Base-by-base conservation (phyloP, 2,329 filamentous ascomycete genomes). In the Lizonia empirigonia region DNA sequence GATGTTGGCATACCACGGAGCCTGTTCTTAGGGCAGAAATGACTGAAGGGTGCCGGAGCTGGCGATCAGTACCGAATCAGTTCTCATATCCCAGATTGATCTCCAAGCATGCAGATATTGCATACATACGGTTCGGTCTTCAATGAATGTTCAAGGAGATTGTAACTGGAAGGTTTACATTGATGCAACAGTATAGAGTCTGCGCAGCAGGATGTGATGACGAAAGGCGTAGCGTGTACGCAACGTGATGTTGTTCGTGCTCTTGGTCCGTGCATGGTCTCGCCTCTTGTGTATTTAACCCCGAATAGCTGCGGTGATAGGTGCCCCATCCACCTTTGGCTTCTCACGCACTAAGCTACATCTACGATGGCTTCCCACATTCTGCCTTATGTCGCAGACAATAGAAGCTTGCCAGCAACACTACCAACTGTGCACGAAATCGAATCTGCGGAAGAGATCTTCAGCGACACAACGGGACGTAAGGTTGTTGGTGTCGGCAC, bases 371-470 rank as follows among this genome's bases (percentile, higher is more conserved):
- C 51, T 32, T 51, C 49, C 51, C 49, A 38, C 23, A 56, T 19
- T 35, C 42, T 58, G 40, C 57, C 50, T 44, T 63, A 59, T 46
- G 44, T 55, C 37, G 56, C 47, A 23, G 56, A 61, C 35, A 42
- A 48, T 44, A 40, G 26, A 53, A 58, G 35, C 34, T 45, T 63
- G 49, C 60, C 60, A 47, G 46, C 53, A 37, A 51, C 40, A 33
- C 51, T 63, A 40, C 58, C 53, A 30, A 59, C 48, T n/a, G 46
- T 44, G 23, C 42, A 58, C 37, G 52, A 59, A 27, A 61, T 63
- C 50, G 45, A 58, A 49, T 54, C 53, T 53, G 24, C 60, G 13
- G 44, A 44, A 53, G 60, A 61, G 44, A 51, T 61, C 41, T 42
- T 58, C 49, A 58, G 34, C 38, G 38, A 51, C 10, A 36, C 18